Conservation (phyloP, 2,329 filamentous ascomycete genomes). For the Scopulariopsis brevicaulis region DNA sequence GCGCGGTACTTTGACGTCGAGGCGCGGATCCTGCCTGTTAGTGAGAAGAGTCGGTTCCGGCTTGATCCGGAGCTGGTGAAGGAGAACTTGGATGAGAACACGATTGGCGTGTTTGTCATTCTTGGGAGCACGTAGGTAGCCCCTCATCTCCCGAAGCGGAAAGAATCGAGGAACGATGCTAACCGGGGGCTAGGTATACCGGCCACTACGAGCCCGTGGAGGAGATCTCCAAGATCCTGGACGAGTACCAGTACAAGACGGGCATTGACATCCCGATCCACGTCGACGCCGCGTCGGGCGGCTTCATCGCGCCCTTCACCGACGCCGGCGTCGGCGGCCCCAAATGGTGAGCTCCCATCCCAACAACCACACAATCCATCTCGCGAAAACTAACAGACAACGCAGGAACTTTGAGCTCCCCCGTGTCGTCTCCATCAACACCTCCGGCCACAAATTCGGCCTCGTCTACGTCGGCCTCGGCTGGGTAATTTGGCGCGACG, state of each 20-base stretch:
- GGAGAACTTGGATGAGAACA: slow-evolving; percentile 63
- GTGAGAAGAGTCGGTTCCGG: slow-evolving; percentile 45
- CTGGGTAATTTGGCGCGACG: slow-evolving; percentile 60
- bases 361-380: not conserved
- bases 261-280: slow-evolving; percentile 58
- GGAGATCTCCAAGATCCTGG: slow-evolving; percentile 53
- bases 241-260: slow-evolving; percentile 48
- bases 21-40: slow-evolving; percentile 51
- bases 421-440: slow-evolving; percentile 56
- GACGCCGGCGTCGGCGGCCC: slow-evolving; percentile 39
- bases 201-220: slow-evolving; percentile 65
- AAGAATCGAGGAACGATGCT: no score
- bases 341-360: slow-evolving; percentile 35
- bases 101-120: slow-evolving; percentile 66
- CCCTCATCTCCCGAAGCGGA: not conserved
- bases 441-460: slow-evolving; percentile 48
- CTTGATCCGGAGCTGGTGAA: slow-evolving; percentile 53
- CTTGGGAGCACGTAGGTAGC: slow-evolving; percentile 45
- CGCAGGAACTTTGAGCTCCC: slow-evolving; percentile 46
- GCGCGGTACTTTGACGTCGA: slow-evolving; percentile 66
- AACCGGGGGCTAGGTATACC: slow-evolving; percentile 35
- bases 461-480: slow-evolving; percentile 57
- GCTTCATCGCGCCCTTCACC: slow-evolving; percentile 51
- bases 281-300: slow-evolving; percentile 50
- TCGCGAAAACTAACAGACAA: no score